phyloP scores from a whole-genome alignment of 306 rosid genomes.

The Fagus crenata region DNA sequence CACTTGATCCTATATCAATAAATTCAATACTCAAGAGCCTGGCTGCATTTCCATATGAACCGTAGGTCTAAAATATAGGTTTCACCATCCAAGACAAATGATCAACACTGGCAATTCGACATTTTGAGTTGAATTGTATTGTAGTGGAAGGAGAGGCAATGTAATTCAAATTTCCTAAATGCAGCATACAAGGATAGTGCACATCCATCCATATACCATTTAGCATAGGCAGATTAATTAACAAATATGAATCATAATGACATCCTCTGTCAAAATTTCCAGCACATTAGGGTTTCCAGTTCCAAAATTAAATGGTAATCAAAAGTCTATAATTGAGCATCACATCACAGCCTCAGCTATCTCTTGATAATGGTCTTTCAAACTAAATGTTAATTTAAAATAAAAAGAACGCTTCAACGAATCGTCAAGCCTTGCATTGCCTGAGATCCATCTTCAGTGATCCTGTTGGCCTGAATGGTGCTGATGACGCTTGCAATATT shows the following conservation, averaged over 20 bases:
- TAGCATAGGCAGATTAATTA: too few species aligned
- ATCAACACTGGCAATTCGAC: too few species aligned
- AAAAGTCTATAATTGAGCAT: neutral
- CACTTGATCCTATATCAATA: too few species aligned
- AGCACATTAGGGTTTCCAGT: neutral
- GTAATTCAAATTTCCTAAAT: too few species aligned
- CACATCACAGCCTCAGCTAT: neutral
- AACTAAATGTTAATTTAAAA: neutral
- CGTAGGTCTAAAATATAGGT: too few species aligned
- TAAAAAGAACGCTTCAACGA: conserved; percentile 45
- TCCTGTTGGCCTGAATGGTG: conserved; percentile 75
- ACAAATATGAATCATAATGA: neutral
- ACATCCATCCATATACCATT: too few species aligned
- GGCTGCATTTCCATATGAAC: too few species aligned
- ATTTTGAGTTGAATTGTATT: too few species aligned
- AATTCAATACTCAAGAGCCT: too few species aligned
- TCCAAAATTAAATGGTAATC: conserved; percentile 1
- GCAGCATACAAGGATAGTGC: too few species aligned
- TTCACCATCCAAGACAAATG: too few species aligned
- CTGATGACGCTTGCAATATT: conserved; percentile 68
- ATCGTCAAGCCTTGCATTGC: conserved; percentile 65
- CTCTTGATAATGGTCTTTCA: neutral
- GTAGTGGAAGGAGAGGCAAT: too few species aligned
- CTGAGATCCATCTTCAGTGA: conserved; percentile 68
- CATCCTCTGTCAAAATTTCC: neutral